These are phyloP conservation scores for Eimeria acervulina DNA, from an alignment of 169 alveolate species.

Conservation along the genomic window DNA sequence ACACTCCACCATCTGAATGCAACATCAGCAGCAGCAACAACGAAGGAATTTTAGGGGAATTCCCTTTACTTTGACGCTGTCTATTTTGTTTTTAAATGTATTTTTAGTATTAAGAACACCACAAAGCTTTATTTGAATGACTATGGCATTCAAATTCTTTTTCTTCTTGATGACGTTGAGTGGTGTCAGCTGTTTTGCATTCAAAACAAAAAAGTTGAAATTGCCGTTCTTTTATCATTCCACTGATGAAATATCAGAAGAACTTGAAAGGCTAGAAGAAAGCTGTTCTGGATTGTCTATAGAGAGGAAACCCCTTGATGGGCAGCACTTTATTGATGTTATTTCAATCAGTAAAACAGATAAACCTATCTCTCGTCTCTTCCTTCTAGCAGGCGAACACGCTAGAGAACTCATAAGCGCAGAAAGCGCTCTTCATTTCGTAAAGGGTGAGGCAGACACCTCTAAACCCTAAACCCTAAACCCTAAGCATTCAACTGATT, in stretches of 20 bases:
- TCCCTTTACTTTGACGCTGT: too few relatives aligned
- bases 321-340: slow-evolving; percentile 8
- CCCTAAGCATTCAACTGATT: background rate
- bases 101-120: too few relatives aligned
- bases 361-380: background rate
- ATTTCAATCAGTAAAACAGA: background rate
- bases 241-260: background rate
- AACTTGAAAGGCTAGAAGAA: slow-evolving; percentile 1
- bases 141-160: too few relatives aligned
- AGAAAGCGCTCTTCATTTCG: slow-evolving; percentile 73
- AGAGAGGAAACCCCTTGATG: slow-evolving; percentile 2
- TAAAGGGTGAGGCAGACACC: slow-evolving; percentile 22
- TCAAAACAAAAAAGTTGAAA: too few relatives aligned
- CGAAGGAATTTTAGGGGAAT: too few relatives aligned
- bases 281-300: slow-evolving; percentile 15
- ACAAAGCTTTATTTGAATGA: background rate
- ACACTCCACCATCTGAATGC: too few relatives aligned
- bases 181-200: background rate
- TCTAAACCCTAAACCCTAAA: background rate
- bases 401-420: slow-evolving; percentile 70
- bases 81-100: too few relatives aligned
- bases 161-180: background rate
- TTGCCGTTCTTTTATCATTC: slow-evolving; percentile 59
- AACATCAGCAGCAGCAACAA: too few relatives aligned
- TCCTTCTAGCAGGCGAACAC: slow-evolving; percentile 75